phyloP scores from a whole-genome alignment of 2,329 filamentous ascomycete species.

The Fonsecaea nubica region DNA sequence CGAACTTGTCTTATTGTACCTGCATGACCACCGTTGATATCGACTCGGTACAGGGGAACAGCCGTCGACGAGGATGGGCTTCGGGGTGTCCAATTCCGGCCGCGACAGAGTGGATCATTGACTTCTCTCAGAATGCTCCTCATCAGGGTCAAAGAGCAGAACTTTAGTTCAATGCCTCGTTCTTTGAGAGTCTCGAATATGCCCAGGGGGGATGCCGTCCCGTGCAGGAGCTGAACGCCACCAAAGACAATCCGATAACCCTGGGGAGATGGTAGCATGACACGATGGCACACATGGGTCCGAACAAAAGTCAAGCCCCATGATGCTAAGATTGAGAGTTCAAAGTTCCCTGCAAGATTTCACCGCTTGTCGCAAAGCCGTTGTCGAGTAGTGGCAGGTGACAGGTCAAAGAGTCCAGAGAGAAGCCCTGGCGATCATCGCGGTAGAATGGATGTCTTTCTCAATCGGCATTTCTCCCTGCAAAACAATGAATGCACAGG shows the following conservation, averaged over 20 bases:
- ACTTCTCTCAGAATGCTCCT: background rate
- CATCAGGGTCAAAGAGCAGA: background rate
- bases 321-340: background rate
- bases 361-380: background rate
- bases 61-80: background rate
- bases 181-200: background rate
- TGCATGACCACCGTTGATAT: slow-evolving; percentile 8
- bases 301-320: background rate
- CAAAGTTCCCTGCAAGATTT: background rate
- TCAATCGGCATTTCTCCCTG: background rate
- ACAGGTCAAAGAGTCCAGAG: background rate
- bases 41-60: background rate
- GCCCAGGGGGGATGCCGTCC: background rate
- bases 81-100: background rate
- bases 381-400: background rate
- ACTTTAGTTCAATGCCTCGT: background rate
- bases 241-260: background rate
- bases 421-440: background rate
- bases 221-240: slow-evolving; percentile 5
- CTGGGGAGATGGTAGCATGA: background rate
- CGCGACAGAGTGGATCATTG: background rate
- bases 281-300: background rate
- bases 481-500: background rate
- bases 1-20: slow-evolving; percentile 7
- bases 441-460: background rate